Conservation (phyloP, 257 asterid genomes). For the Thymus quinquecostatus region DNA sequence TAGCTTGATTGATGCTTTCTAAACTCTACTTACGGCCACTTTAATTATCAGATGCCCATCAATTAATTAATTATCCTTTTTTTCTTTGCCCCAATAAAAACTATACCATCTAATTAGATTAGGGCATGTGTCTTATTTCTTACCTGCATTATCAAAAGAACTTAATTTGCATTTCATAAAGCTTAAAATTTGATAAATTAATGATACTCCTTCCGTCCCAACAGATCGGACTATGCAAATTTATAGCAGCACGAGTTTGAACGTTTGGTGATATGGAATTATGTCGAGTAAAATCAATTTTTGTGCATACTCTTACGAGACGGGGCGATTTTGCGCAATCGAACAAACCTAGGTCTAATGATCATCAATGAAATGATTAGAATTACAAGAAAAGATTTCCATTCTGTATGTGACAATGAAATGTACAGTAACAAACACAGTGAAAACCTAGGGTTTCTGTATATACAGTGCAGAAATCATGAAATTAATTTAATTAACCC, state of each 20-base stretch:
- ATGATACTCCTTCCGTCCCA: too few species aligned
- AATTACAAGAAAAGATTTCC: neutral
- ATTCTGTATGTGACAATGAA: conserved; percentile 4
- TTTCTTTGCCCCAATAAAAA: conserved; percentile 22
- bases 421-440: conserved; percentile 25
- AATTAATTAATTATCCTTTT: conserved; percentile 11
- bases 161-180: neutral
- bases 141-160: neutral
- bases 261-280: too few species aligned
- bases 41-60: conserved; percentile 59
- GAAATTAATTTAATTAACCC: conserved; percentile 15
- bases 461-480: conserved; percentile 15
- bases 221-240: too few species aligned
- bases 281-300: too few species aligned
- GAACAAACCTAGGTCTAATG: neutral
- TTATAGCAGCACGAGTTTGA: too few species aligned
- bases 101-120: neutral
- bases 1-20: conserved; percentile 45
- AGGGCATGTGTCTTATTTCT: neutral
- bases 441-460: neutral
- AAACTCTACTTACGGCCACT: conserved; percentile 38
- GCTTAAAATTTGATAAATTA: neutral
- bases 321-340: neutral
- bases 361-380: neutral
- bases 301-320: too few species aligned